Conservation (phyloP, 495 filamentous ascomycete species). For the Antarctomyces pellizariae region DNA sequence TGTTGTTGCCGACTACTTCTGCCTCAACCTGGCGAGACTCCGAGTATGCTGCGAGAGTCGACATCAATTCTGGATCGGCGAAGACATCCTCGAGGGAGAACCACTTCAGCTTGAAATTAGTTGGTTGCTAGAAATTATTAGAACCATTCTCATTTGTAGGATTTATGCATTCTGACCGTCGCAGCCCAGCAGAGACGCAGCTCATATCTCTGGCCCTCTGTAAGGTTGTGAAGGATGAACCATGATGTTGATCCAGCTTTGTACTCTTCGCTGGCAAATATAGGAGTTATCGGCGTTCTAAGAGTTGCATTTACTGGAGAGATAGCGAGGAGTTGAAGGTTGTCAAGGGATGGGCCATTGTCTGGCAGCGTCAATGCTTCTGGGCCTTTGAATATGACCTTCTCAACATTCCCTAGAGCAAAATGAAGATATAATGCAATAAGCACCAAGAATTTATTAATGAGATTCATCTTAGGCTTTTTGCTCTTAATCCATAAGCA, state of each 20-base stretch:
- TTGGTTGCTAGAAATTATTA: constrained; percentile 50
- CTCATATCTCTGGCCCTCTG: constrained; percentile 60
- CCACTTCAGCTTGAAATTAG: constrained; percentile 44
- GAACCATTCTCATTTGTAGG: constrained; percentile 1
- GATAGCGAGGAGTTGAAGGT: constrained; percentile 40
- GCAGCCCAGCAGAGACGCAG: constrained; percentile 86
- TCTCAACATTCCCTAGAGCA: constrained; percentile 58
- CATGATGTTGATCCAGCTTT: constrained; percentile 47
- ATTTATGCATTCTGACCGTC: constrained; percentile 33
- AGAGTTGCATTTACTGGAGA: constrained; percentile 29
- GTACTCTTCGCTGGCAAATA: constrained; percentile 32
- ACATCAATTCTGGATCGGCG: constrained; percentile 32
- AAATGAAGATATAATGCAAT: constrained; percentile 6
- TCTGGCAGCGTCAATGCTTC: constrained; percentile 24
- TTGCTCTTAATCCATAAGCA: too few species aligned
- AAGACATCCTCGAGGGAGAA: constrained; percentile 34
- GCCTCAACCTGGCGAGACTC: constrained; percentile 19
- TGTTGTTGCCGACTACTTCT: too few species aligned
- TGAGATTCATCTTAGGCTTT: too few species aligned
- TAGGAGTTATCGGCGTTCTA: constrained; percentile 34
- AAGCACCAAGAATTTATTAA: constrained; percentile 2
- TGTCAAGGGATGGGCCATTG: constrained; percentile 31
- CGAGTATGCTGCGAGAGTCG: constrained; percentile 40
- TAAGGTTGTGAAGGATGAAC: constrained; percentile 61
- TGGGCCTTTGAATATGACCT: constrained; percentile 70